Evolutionary conservation across 1,284 basidiomycete species (phyloP), one percentile per base, ranked within the genome.

Genomic region (Cutaneotrichosporon dermatis): DNA sequence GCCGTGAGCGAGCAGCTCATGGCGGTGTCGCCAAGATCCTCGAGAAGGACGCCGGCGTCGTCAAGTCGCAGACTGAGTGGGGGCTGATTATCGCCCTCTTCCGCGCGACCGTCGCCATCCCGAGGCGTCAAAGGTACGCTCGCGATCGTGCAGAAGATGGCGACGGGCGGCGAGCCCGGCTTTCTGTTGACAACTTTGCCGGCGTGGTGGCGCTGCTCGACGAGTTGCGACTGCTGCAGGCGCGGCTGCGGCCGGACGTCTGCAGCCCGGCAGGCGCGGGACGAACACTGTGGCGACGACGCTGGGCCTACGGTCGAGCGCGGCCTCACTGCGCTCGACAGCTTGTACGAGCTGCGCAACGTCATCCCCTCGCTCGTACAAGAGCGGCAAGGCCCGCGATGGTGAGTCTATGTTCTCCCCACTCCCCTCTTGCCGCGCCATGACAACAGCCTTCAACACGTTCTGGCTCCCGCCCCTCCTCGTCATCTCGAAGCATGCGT

Each of bases 1-100:
- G 86, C 89, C 0, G 88, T 95, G 2, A 90, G 90, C 6, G 91
- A 97, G 72, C 93, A 97, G 75, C 84, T 97, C 40, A 86, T 93
- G 57, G 85, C 87, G 96, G 96, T 0, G 82, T 98, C 11, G 83
- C 85, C 39, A 77, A 86, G 59, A 86, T 99, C 45, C 79, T 96
- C 36, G 84, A 88, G 69, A 86, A 88, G 52, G 85, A 92, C 69
- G 79, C 82, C 42, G 81, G 85, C 5, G 85, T 92, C 36, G 85
- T 92, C 64, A 83, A 83, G 60, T 93, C 92, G 2, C 88, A 89
- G 68, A 97, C 95, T 0, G 94, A 99, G 76, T 99, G 96, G 96
- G 90, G 90, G 57, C 80, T 98, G 40, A 84, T 95, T 13, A 91
- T 96, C 68, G 88, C 91, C 1, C 81, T 98, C n/a, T 84, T 99